Evolutionary conservation across 192 early-diverging fungal genomes (phyloP).

Genomic region (Kickxella alabastrina): DNA sequence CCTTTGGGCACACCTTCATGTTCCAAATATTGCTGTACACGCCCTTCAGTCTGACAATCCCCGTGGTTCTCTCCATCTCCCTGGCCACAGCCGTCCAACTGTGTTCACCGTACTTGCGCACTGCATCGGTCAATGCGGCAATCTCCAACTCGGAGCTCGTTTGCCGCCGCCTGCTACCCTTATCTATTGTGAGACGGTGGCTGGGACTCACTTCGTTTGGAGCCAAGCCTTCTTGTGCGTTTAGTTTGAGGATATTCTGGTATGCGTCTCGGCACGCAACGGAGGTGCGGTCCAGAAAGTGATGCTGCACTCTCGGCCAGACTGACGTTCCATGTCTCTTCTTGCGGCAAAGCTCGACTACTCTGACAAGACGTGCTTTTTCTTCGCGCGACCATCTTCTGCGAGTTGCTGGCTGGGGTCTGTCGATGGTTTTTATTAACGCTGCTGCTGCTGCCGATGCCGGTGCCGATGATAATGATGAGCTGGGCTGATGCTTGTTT

Average conservation of each 20-base stretch:
- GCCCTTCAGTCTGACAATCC: not conserved
- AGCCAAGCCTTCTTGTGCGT: too few species aligned
- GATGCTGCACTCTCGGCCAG: slow-evolving; percentile 3
- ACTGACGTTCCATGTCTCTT: not conserved
- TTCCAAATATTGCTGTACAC: slow-evolving; percentile 9
- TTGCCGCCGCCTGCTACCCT: too few species aligned
- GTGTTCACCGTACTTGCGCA: slow-evolving; percentile 21
- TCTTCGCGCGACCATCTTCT: not conserved
- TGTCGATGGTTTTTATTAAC: not conserved
- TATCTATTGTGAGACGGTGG: too few species aligned
- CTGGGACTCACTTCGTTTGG: too few species aligned
- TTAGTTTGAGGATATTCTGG: not conserved
- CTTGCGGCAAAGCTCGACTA: not conserved
- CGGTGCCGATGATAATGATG: too few species aligned
- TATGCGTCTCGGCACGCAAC: slow-evolving; percentile 2
- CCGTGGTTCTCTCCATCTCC: slow-evolving; percentile 11
- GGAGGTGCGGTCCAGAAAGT: slow-evolving; percentile 8
- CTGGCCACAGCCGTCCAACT: slow-evolving; percentile 18
- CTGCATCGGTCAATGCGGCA: slow-evolving; percentile 1
- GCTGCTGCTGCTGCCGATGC: too few species aligned
- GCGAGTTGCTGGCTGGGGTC: not conserved
- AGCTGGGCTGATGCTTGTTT: too few species aligned
- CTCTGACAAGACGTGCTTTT: not conserved
- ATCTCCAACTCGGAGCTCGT: not conserved
- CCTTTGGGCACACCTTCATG: slow-evolving; percentile 16